Base-by-base conservation (phyloP, 805 yeast species). In the Pichia scutulata region DNA sequence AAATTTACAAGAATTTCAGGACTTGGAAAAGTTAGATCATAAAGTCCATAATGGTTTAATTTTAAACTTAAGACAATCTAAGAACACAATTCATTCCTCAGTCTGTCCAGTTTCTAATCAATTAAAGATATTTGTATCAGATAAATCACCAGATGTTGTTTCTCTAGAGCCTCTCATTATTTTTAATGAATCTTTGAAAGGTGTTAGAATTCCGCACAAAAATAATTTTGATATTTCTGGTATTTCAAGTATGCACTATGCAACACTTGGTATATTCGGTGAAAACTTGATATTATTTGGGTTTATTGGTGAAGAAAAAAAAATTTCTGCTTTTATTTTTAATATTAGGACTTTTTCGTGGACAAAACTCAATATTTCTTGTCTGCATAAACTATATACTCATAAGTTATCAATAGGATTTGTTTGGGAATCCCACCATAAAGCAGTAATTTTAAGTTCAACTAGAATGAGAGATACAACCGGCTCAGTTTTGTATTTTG, bases 371-470 rank as follows among this genome's bases (percentile, higher is more conserved):
- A 82, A 78, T 16, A 73, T 74, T 41, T 71, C 74, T 61, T 70
- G 82, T 57, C 72, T 75, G 44, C 81, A 77, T 55, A 77, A 74
- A 44, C 67, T 72, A 30, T 76, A 76, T 28, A 71, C 77, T 2
- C 86, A 83, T 58, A 68, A 84, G 47, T 73, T 83, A 46, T 80
- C 86, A 78, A 82, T 80, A 54, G 80, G 85, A 0, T 81, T 76
- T 64, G 80, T 80, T 1, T 86, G 95, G 95, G 76, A 75, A 30
- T 82, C 90, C 0, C 95, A 86, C 63, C 92, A 86, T 60, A 81
- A 80, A 61, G 80, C 83, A 1, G 67, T 83, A 1, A 64, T 84
- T 26, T 58, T 86, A 36, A 93, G 93, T 1, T 42, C 53, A 10
- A 74, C 73, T 55, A 66, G 71, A n/a, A 71, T 78, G 4, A 65